These are phyloP conservation scores for Venturia aucupariae DNA, from an alignment of 2,329 filamentous ascomycete species.

Conservation along the genomic window DNA sequence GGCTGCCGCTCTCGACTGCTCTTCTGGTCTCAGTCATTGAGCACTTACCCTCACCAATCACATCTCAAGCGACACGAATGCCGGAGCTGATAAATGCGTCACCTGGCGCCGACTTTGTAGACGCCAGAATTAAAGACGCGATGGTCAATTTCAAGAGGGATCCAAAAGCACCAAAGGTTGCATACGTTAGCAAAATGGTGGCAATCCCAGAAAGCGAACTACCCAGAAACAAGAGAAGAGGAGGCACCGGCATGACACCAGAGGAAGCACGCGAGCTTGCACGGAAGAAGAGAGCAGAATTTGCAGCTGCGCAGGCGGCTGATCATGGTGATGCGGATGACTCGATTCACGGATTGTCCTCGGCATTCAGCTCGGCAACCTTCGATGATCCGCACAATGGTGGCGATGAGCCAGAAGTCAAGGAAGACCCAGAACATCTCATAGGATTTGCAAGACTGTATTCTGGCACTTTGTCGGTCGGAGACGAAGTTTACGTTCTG, in stretches of 20 bases:
- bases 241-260: slow-evolving; percentile 61
- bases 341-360: slow-evolving; percentile 26
- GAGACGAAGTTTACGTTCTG: slow-evolving; percentile 83
- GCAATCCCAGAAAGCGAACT: slow-evolving; percentile 89
- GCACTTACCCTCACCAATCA: slow-evolving; percentile 73
- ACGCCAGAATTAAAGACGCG: slow-evolving; percentile 61
- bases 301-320: slow-evolving; percentile 66
- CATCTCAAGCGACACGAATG: slow-evolving; percentile 70
- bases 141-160: slow-evolving; percentile 71
- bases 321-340: slow-evolving; percentile 32
- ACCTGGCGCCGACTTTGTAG: slow-evolving; percentile 65
- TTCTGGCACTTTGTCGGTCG: slow-evolving; percentile 80
- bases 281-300: slow-evolving; percentile 79
- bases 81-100: slow-evolving; percentile 71
- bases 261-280: slow-evolving; percentile 87
- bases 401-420: slow-evolving; percentile 32
- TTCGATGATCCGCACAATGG: slow-evolving; percentile 11
- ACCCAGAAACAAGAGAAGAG: slow-evolving; percentile 69
- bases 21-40: slow-evolving; percentile 90
- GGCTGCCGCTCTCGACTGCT: slow-evolving; percentile 88
- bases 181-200: slow-evolving; percentile 98
- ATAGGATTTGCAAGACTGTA: slow-evolving; percentile 93
- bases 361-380: slow-evolving; percentile 40
- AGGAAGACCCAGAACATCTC: slow-evolving; percentile 71
- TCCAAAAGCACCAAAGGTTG: slow-evolving; percentile 69